Conservation (phyloP, 768 basidiomycete species). For the Termitomyces sp. region DNA sequence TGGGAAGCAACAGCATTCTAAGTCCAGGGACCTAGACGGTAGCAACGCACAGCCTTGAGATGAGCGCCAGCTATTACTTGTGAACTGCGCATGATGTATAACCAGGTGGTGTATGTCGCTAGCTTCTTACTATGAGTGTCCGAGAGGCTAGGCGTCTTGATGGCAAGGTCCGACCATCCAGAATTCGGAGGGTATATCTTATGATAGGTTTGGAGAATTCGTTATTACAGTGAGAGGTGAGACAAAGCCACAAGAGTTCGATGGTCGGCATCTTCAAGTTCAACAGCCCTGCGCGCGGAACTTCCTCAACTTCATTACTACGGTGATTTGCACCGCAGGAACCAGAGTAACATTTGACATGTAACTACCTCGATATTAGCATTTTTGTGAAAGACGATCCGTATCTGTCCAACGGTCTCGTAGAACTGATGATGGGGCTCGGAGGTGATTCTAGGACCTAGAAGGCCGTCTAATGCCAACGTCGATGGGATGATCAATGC, state of each 20-base stretch:
- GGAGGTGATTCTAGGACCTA: too few relatives aligned
- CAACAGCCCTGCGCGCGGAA: neutral
- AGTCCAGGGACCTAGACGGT: neutral
- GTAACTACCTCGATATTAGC: neutral
- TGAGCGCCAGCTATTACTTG: neutral
- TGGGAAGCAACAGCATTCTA: neutral
- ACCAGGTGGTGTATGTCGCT: neutral
- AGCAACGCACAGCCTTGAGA: neutral
- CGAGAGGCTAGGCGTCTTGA: constrained; percentile 2
- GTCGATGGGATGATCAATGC: neutral
- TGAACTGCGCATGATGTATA: neutral
- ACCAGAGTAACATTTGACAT: neutral
- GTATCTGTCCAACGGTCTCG: neutral
- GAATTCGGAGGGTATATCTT: neutral
- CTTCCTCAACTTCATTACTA: too few relatives aligned
- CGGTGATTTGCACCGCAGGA: neutral
- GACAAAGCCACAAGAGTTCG: neutral
- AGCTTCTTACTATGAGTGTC: neutral
- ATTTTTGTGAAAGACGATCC: neutral
- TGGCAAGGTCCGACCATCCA: constrained; percentile 18
- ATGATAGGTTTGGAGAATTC: neutral
- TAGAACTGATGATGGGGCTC: too few relatives aligned
- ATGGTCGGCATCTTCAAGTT: neutral
- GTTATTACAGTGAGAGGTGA: neutral
- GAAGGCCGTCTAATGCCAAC: neutral